phyloP scores from a whole-genome alignment of 257 asterid genomes.

The Solanum sejunctum region DNA sequence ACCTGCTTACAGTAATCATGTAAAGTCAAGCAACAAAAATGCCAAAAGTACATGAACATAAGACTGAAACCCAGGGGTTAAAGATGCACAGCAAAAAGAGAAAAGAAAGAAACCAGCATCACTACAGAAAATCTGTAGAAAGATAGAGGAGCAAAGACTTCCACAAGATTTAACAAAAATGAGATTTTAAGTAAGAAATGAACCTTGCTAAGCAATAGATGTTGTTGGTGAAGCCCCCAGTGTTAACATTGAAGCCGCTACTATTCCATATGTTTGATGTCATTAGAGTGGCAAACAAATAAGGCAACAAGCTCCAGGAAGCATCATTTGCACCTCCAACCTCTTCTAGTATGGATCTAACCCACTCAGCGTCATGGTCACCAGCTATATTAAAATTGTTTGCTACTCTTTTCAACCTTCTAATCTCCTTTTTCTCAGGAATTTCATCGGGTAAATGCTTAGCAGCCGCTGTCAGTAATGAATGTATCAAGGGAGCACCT shows the following conservation, averaged over 20 bases:
- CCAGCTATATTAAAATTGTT: slow-evolving; percentile 44
- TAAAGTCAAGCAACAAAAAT: not conserved
- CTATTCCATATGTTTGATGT: slow-evolving; percentile 76
- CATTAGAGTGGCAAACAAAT: slow-evolving; percentile 84
- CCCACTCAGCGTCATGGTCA: slow-evolving; percentile 89
- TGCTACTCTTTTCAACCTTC: slow-evolving; percentile 90
- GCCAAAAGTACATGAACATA: not conserved
- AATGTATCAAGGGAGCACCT: slow-evolving; percentile 90
- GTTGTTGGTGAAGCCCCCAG: slow-evolving; percentile 95
- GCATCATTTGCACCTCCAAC: slow-evolving; percentile 90
- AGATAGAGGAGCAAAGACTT: not conserved
- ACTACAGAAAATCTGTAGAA: not conserved
- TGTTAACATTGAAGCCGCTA: slow-evolving; percentile 76
- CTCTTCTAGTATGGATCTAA: slow-evolving; percentile 75
- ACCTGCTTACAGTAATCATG: not conserved
- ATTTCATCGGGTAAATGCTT: slow-evolving; percentile 76
- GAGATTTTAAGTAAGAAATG: not conserved
- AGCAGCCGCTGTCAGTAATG: slow-evolving; percentile 63
- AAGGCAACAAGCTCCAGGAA: slow-evolving; percentile 92
- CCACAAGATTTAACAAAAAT: not conserved
- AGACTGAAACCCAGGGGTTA: not conserved
- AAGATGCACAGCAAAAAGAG: not conserved
- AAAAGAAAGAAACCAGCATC: not conserved
- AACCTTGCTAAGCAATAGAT: slow-evolving; percentile 90
- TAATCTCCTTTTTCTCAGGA: slow-evolving; percentile 79